Percentiles rank a stretch among this genome's conserved stretches.
Evolutionary conservation across 2,329 filamentous ascomycete species (phyloP).

Genomic region (Ophiocordyceps sinensis): DNA sequence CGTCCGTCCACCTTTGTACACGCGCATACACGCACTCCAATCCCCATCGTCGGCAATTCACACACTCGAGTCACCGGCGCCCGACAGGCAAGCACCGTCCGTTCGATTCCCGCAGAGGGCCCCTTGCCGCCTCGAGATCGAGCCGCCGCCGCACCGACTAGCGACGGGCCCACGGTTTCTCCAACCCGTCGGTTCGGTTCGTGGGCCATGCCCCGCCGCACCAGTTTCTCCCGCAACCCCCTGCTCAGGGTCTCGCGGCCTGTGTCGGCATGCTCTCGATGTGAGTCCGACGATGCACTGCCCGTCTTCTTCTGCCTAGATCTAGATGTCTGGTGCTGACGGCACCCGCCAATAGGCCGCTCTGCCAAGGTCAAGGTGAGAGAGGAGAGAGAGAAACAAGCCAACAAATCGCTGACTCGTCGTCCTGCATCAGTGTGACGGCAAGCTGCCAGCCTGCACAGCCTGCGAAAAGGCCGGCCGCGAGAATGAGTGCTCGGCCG

Average conservation of each 20-base stretch:
- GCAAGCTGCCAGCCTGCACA: conserved; percentile 86
- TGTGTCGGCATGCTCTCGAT: conserved; percentile 68
- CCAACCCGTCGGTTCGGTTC: conserved; percentile 1
- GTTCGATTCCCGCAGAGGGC: neutral
- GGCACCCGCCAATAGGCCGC: conserved; percentile 35
- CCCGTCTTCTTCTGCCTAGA: neutral
- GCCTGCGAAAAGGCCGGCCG: conserved; percentile 88
- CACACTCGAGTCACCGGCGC: neutral
- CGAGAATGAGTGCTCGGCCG: conserved; percentile 76
- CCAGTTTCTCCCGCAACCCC: conserved; percentile 39
- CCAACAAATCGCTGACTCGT: neutral
- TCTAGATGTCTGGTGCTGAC: neutral
- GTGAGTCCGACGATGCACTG: conserved; percentile 25
- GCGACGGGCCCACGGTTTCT: neutral
- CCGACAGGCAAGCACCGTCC: neutral
- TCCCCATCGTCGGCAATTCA: too few relatives aligned
- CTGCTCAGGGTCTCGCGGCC: conserved; percentile 62
- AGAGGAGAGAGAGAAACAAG: conserved; percentile 6
- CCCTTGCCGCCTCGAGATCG: neutral
- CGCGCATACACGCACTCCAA: too few relatives aligned
- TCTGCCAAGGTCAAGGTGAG: conserved; percentile 79
- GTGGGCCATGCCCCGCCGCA: conserved; percentile 27
- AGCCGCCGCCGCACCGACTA: neutral
- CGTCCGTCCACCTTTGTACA: too few relatives aligned
- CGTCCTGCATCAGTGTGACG: conserved; percentile 55